Conservation (phyloP, 495 filamentous ascomycete species). For the Hypoxylon intermedium region DNA sequence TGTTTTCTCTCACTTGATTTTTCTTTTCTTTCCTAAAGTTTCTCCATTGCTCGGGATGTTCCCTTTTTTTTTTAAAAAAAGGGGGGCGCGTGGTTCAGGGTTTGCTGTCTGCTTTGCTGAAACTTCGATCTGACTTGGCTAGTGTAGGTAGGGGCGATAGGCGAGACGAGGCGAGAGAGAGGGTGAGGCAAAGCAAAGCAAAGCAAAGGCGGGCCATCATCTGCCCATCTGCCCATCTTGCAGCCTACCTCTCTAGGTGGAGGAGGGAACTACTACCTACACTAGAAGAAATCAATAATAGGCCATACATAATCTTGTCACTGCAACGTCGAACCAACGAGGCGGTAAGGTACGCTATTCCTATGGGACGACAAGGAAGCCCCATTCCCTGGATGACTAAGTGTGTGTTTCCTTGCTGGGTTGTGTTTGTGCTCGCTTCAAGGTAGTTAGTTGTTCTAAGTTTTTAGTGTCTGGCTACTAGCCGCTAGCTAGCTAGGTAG, state of each 20-base stretch:
- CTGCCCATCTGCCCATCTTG: too few species aligned
- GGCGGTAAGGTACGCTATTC: conserved; percentile 17
- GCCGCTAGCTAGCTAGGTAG: too few species aligned
- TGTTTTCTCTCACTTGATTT: too few species aligned
- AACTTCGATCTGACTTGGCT: too few species aligned
- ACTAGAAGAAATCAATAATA: neutral
- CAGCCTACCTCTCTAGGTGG: conserved; percentile 1
- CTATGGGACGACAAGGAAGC: neutral
- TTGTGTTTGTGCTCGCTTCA: neutral
- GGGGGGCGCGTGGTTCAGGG: too few species aligned
- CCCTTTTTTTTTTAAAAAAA: too few species aligned
- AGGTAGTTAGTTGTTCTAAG: neutral
- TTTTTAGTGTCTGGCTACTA: too few species aligned
- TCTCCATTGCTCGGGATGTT: conserved; percentile 27
- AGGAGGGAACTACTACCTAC: neutral
- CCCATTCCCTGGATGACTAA: conserved; percentile 2
- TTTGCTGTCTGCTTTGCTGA: too few species aligned
- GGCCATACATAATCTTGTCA: too few species aligned
- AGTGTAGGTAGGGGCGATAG: neutral
- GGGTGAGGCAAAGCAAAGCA: neutral
- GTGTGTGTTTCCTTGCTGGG: neutral
- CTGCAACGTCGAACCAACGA: conserved; percentile 7
- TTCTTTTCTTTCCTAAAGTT: too few species aligned
- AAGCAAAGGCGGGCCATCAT: too few species aligned
- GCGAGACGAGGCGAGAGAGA: neutral